phyloP scores from a whole-genome alignment of 2,329 filamentous ascomycete species.

The Emericellopsis atlantica region DNA sequence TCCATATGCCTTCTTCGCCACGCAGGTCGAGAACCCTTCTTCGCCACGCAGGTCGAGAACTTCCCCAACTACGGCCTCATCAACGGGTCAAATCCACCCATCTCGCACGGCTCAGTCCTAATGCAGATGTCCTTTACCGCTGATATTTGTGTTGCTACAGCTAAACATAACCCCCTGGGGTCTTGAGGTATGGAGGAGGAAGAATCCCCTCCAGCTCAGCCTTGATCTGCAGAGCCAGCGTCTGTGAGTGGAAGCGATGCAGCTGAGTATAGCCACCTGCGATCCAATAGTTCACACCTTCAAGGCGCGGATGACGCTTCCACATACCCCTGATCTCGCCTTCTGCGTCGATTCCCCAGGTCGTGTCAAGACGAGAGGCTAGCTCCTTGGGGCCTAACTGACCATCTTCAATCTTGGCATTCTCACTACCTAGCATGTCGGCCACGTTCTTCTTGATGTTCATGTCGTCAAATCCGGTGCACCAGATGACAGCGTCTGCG shows the following conservation, averaged over 20 bases:
- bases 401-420: not conserved
- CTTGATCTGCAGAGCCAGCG: slow-evolving; percentile 20
- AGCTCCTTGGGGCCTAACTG: slow-evolving; percentile 10
- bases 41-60: slow-evolving; percentile 6
- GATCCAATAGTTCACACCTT: slow-evolving; percentile 18
- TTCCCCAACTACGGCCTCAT: slow-evolving; percentile 20
- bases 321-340: slow-evolving; percentile 27
- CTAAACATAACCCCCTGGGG: not conserved
- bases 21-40: slow-evolving; percentile 6
- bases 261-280: slow-evolving; percentile 17
- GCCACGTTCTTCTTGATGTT: slow-evolving; percentile 11
- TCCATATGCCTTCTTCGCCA: not conserved
- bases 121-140: slow-evolving; percentile 38
- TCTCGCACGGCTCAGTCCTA: slow-evolving; percentile 38
- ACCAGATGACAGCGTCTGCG: slow-evolving; percentile 21
- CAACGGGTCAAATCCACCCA: slow-evolving; percentile 37
- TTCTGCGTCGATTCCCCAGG: slow-evolving; percentile 27
- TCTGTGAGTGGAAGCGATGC: slow-evolving; percentile 19
- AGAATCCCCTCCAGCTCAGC: slow-evolving; percentile 17
- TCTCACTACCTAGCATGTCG: slow-evolving; percentile 1
- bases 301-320: slow-evolving; percentile 17
- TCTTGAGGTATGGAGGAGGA: slow-evolving; percentile 15
- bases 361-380: slow-evolving; percentile 18
- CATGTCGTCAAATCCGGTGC: slow-evolving; percentile 19
- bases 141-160: slow-evolving; percentile 16